These are phyloP conservation scores for Neonectria magnoliae DNA, from an alignment of 2,329 filamentous ascomycete species.

Conservation along the genomic window DNA sequence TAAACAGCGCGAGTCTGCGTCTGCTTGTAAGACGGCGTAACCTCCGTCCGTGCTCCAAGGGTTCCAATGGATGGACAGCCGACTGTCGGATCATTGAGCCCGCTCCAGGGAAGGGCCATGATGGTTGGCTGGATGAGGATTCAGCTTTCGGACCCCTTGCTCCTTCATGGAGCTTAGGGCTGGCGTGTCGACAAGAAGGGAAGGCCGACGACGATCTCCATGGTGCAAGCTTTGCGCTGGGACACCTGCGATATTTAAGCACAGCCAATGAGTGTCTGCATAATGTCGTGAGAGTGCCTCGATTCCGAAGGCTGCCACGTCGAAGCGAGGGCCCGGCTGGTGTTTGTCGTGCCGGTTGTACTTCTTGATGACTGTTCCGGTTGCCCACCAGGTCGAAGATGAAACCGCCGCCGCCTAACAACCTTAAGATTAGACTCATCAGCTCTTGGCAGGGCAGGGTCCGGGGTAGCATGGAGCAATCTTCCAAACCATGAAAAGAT, in stretches of 20 bases:
- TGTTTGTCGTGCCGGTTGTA: not conserved
- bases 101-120: not conserved
- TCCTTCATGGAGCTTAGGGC: constrained; percentile 22
- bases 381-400: constrained; percentile 22
- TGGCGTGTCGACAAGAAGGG: constrained; percentile 22
- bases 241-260: constrained; percentile 26
- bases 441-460: constrained; percentile 31
- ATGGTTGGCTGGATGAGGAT: constrained; percentile 22
- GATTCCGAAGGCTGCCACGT: not conserved
- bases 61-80: not conserved
- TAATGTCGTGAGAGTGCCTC: not conserved
- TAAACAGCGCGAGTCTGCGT: constrained; percentile 22
- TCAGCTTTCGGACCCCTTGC: constrained; percentile 37
- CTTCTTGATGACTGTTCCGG: constrained; percentile 19
- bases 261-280: constrained; percentile 17
- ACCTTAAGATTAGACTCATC: constrained; percentile 35
- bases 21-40: constrained; percentile 38
- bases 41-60: constrained; percentile 27
- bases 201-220: constrained; percentile 33
- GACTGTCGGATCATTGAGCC: constrained; percentile 19
- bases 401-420: constrained; percentile 32
- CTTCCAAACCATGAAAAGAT: constrained; percentile 20
- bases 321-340: not conserved
- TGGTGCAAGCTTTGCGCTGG: not conserved
- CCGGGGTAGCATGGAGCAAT: constrained; percentile 22